phyloP scores from a whole-genome alignment of 176 grass and related monocot genomes.

The Elaeis guineensis region DNA sequence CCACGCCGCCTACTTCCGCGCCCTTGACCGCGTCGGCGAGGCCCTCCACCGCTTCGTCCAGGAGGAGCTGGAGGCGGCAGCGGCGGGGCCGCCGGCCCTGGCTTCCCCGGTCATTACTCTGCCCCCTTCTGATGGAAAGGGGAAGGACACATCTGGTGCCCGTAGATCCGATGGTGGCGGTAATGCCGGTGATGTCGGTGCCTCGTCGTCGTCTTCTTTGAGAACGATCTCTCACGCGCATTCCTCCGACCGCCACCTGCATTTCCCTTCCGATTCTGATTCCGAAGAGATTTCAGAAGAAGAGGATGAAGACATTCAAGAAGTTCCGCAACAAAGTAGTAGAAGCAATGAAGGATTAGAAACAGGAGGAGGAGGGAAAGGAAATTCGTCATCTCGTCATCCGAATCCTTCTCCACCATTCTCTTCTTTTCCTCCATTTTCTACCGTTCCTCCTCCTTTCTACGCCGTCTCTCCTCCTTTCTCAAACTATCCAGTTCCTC shows the following conservation, averaged over 20 bases:
- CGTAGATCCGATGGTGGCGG: background rate
- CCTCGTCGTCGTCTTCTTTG: slow-evolving; percentile 27
- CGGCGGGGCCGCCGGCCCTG: slow-evolving; percentile 5
- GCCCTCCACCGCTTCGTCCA: slow-evolving; percentile 63
- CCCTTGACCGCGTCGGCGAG: slow-evolving; percentile 65
- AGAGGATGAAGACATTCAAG: background rate
- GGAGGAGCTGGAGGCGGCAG: slow-evolving; percentile 37
- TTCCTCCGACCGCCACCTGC: slow-evolving; percentile 1
- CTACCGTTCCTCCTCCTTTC: background rate
- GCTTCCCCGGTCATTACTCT: slow-evolving; percentile 65
- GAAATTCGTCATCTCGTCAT: background rate
- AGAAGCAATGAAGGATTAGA: background rate
- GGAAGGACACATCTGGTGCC: slow-evolving; percentile 4
- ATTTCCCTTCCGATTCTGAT: slow-evolving; percentile 8
- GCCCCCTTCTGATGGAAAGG: slow-evolving; percentile 41
- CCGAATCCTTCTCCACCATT: background rate
- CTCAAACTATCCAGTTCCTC: no score
- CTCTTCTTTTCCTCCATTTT: slow-evolving; percentile 14
- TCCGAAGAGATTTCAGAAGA: slow-evolving; percentile 22
- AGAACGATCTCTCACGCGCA: slow-evolving; percentile 19
- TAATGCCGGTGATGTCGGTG: background rate
- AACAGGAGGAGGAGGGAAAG: background rate
- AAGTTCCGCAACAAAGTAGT: background rate
- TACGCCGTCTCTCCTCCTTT: no score
- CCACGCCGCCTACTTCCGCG: slow-evolving; percentile 69